Percentiles rank a stretch among this genome's conserved stretches.
Conservation (phyloP, 208 protist genomes). For the Acanthamoeba healyi region DNA sequence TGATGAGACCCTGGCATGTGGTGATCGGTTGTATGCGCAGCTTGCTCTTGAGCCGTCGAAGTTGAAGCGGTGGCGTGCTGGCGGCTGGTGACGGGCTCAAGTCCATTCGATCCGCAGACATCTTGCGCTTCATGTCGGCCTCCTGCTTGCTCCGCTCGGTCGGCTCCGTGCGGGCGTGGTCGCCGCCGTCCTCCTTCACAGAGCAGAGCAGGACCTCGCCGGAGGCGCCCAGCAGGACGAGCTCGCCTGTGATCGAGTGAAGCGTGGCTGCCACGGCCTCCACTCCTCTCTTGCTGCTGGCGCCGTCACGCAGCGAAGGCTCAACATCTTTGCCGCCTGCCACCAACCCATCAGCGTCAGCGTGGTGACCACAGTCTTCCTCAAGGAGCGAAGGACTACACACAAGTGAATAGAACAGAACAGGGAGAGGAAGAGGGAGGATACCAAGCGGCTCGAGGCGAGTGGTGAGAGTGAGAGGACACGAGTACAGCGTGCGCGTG, state of each 20-base stretch:
- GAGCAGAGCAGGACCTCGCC: conserved; percentile 28
- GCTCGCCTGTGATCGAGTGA: conserved; percentile 16
- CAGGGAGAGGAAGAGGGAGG: neutral
- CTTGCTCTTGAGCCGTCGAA: neutral
- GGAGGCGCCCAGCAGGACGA: neutral
- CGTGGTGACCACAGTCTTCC: too few relatives aligned
- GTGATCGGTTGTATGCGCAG: neutral
- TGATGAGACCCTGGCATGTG: conserved; percentile 1
- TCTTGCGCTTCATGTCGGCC: neutral
- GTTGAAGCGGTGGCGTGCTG: neutral
- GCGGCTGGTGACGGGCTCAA: neutral
- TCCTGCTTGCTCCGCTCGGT: neutral
- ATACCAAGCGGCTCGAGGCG: neutral
- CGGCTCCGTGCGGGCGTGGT: neutral
- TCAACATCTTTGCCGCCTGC: neutral
- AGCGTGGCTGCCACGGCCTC: neutral
- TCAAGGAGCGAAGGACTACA: neutral
- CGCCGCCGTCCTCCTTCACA: neutral
- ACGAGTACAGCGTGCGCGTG: conserved; percentile 6
- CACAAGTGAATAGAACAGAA: neutral
- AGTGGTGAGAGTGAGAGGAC: neutral
- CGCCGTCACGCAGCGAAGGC: too few relatives aligned
- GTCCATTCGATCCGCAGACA: neutral
- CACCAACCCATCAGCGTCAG: too few relatives aligned
- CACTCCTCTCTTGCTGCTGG: neutral